Evolutionary conservation across 2,329 filamentous ascomycete species (phyloP).

Genomic region (Alternaria brassicae): DNA sequence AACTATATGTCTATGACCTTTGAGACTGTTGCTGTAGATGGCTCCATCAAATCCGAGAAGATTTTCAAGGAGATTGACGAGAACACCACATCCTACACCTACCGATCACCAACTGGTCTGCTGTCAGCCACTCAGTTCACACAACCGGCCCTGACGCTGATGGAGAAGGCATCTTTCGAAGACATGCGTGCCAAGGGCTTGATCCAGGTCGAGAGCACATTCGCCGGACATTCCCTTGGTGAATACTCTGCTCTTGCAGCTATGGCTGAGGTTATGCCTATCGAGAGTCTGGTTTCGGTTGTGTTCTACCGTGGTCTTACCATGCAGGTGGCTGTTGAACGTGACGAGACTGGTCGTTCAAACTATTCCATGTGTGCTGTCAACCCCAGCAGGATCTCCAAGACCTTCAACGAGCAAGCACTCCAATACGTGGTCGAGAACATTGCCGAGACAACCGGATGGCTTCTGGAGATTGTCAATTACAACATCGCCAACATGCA

Average conservation of each 20-base stretch:
- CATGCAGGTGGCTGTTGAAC: conserved; percentile 99
- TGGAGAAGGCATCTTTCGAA: conserved; percentile 99
- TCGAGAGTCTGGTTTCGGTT: conserved; percentile 95
- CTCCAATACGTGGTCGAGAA: conserved; percentile 96
- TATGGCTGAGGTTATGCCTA: conserved; percentile 98
- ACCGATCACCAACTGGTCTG: conserved; percentile 91
- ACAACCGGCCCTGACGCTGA: conserved; percentile 93
- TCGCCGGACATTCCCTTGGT: conserved; percentile 95
- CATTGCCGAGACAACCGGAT: conserved; percentile 90
- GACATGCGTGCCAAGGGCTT: conserved; percentile 98
- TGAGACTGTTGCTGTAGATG: conserved; percentile 93
- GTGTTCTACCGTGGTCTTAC: conserved; percentile 99
- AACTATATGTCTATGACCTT: conserved; percentile 99
- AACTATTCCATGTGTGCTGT: conserved; percentile 99
- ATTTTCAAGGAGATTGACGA: conserved; percentile 99
- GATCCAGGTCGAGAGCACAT: conserved; percentile 94
- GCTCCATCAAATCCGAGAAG: conserved; percentile 94
- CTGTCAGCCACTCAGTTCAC: conserved; percentile 98
- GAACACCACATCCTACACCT: conserved; percentile 93
- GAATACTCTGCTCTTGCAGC: conserved; percentile 98
- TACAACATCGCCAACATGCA: conserved; percentile 78
- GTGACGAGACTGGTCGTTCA: conserved; percentile 87
- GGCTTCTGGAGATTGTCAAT: conserved; percentile 99
- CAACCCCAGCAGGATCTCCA: conserved; percentile 96
- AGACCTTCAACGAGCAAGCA: conserved; percentile 98